Base-by-base conservation (phyloP, 2,329 filamentous ascomycete species). In the Purpureocillium takamizusanense region DNA sequence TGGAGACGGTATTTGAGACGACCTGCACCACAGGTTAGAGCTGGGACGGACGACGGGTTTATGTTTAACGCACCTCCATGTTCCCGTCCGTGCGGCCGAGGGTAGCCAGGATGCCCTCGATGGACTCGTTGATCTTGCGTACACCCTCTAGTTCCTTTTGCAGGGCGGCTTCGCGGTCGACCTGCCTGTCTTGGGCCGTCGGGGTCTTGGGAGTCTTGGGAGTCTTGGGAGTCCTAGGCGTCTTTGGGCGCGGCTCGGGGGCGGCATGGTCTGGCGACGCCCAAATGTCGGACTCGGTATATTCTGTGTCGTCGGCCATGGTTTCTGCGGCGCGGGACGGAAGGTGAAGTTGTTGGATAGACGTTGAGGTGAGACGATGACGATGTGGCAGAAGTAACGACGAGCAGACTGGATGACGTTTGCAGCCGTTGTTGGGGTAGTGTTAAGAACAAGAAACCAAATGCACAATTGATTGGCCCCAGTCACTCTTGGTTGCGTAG, bases 61-160 rank as follows among this genome's bases (percentile, higher is more conserved):
- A 8, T 27, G 21, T 27, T 23, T 16, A 7, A 33, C 38, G 11
- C 66, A 85, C 82, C 51, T 78, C 70, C 85, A 92, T 92, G 59
- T 89, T 89, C 40, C 72, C 75, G 52, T 78, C 82, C 17, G 84
- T 81, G 45, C 78, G 77, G 48, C 83, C 76, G 16, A 92, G 66
- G 32, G 81, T 86, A 25, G 74, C 72, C 18, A 88, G 74, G 21
- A 89, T 78, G 16, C 76, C 77, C 57, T 95, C 87, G 43, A 98
- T 86, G 31, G 88, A 82, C 50, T 81, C 74, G 61, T 98, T 98
- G 56, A 97, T 85, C 49, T 83, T 83, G 42, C 83, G 79, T 25
- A 98, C 81, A 35, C 81, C 84, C 45, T 88, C 81, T 21, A 97
- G 67, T 62, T 98, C 92, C 39, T 75, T 79, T 13, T 76, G 81